Evolutionary conservation across 163 green algal genomes (phyloP), one percentile per base, ranked within the genome.

Genomic region (Scenedesmus sp.): DNA sequence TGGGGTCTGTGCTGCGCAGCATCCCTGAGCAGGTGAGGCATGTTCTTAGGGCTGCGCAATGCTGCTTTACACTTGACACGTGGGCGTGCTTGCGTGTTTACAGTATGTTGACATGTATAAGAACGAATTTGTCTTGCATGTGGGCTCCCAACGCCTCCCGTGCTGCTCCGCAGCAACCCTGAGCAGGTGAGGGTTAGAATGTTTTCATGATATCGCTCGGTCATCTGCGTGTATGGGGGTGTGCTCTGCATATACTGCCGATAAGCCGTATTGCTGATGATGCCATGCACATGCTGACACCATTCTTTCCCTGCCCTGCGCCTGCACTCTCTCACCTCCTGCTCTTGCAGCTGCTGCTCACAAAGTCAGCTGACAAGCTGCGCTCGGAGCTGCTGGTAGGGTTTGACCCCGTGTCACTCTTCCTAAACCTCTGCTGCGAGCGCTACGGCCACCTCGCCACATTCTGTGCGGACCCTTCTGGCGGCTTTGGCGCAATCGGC

Each of bases 381-480:
- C 90, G 91, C 10, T 85, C 90, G 10, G 96, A 99, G 92, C 92
- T 98, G 91, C 94, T 99, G 67, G 92, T 99, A 1, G 97, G 96
- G 8, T 98, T 98, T 85, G 94, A 98, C 76, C 97, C 97, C 2
- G 90, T 98, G 34, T 34, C 57, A 0, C 66, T 90, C 16, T 94
- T 96, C 18, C 20, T 97, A 12, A 18, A 18, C 16, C 66, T 92
- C 46, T 94, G 98, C 86, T 85, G 94, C 56, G 79, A 90, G 26
- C 91, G 94, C 0, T 97, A 95, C 55, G 95, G 94, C 20, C 91
- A 95, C 86, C 55, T 97, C 26, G 97, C 95, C 0, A 90, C 92
- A 3, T 95, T 97, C 52, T 97, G 95, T 59, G 93, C 93, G 4
- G 97, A 99, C 88, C 34, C 55, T 0, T 46, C 82, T 1, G 94